A percentile compares a stretch with the other conserved stretches of the same genome.
Conservation (phyloP, 1,284 basidiomycete genomes). For the Cryptococcus floricola region DNA sequence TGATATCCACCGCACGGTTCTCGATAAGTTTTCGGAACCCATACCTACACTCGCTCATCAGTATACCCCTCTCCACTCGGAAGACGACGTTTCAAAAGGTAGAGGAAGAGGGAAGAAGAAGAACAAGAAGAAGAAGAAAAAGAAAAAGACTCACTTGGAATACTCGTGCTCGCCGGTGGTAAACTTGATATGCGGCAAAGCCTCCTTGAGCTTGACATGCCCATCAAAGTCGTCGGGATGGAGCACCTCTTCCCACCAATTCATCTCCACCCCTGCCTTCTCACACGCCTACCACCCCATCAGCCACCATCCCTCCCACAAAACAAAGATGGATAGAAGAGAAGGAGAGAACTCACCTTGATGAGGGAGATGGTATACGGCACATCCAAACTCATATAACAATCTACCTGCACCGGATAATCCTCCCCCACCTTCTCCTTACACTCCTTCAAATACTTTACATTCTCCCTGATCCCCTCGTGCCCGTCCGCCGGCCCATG, state of each 20-base stretch:
- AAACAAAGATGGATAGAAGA: too few relatives aligned
- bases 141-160: slow-evolving; percentile 36
- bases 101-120: not conserved
- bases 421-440: slow-evolving; percentile 50
- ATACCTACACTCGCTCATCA: slow-evolving; percentile 26
- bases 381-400: slow-evolving; percentile 53
- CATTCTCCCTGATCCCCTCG: slow-evolving; percentile 54
- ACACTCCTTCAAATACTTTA: slow-evolving; percentile 53
- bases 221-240: slow-evolving; percentile 55
- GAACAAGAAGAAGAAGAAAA: too few relatives aligned
- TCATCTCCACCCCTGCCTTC: slow-evolving; percentile 52
- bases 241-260: slow-evolving; percentile 58
- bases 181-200: slow-evolving; percentile 54
- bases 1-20: slow-evolving; percentile 53
- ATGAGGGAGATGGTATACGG: slow-evolving; percentile 54
- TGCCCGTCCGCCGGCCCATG: slow-evolving; percentile 53
- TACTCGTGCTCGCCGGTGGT: slow-evolving; percentile 59
- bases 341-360: slow-evolving; percentile 21
- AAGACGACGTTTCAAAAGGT: too few relatives aligned
- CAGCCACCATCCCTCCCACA: slow-evolving; percentile 2
- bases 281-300: slow-evolving; percentile 40
- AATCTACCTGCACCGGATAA: slow-evolving; percentile 56
- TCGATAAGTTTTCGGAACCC: slow-evolving; percentile 58
- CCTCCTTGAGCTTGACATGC: slow-evolving; percentile 51
- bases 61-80: too few relatives aligned